Evolutionary conservation across 2,329 filamentous ascomycete genomes (phyloP).

Genomic region (Epichloe gansuensis): DNA sequence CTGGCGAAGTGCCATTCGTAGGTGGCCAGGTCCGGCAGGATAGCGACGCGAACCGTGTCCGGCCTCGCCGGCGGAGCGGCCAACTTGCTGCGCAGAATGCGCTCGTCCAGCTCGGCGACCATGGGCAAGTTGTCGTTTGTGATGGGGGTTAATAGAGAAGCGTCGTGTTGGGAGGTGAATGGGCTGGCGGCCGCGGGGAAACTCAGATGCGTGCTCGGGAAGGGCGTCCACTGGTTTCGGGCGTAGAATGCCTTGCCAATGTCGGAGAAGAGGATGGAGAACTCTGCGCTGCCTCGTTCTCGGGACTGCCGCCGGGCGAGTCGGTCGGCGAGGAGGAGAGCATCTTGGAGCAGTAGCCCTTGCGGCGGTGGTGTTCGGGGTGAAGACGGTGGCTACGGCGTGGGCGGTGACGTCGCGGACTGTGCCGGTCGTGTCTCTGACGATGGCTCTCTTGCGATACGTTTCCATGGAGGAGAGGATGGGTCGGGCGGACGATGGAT

Average conservation of each 20-base stretch:
- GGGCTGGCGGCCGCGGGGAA: conserved; percentile 27
- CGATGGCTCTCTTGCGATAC: conserved; percentile 45
- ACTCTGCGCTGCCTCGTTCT: conserved; percentile 31
- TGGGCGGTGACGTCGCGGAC: conserved; percentile 49
- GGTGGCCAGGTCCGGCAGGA: conserved; percentile 21
- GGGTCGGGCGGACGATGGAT: conserved; percentile 34
- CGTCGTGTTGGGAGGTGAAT: conserved; percentile 15
- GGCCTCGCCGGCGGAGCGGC: conserved; percentile 11
- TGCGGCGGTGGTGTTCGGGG: conserved; percentile 53
- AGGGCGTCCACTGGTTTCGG: conserved; percentile 62
- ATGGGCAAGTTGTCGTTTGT: conserved; percentile 46
- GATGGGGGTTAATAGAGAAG: conserved; percentile 28
- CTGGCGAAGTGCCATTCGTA: conserved; percentile 54
- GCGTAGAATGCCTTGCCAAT: conserved; percentile 78
- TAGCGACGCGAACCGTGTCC: conserved; percentile 20
- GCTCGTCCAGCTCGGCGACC: conserved; percentile 53
- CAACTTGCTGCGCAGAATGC: conserved; percentile 45
- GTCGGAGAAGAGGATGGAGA: conserved; percentile 77
- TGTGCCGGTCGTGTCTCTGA: conserved; percentile 23
- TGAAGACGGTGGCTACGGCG: conserved; percentile 74
- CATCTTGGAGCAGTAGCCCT: conserved; percentile 70
- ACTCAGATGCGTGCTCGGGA: conserved; percentile 59
- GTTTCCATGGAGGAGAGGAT: conserved; percentile 54
- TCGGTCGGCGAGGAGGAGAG: conserved; percentile 47
- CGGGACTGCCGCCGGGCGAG: conserved; percentile 20